Percentiles rank a stretch among this genome's conserved stretches.
Conservation (phyloP, 768 basidiomycete genomes). For the Calocera viscosa region DNA sequence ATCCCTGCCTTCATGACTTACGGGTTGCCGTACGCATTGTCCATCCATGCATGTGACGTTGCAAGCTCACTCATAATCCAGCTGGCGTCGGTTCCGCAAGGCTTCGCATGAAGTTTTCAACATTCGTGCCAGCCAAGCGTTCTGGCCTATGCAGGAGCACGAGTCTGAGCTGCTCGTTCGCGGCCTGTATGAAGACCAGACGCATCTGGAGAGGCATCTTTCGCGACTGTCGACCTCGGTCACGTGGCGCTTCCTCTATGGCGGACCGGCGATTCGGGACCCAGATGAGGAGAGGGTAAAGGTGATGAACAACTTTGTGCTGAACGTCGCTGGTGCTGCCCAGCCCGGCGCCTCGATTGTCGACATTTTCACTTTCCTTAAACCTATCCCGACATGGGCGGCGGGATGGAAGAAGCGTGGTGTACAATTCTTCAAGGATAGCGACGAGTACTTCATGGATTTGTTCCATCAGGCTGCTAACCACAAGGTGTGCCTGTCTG, state of each 20-base stretch:
- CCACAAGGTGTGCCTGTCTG: background rate
- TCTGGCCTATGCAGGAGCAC: slow-evolving; percentile 8
- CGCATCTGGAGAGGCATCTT: slow-evolving; percentile 6
- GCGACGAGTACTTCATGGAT: slow-evolving; percentile 2
- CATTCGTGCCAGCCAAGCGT: slow-evolving; percentile 2
- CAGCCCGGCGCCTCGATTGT: slow-evolving; percentile 1
- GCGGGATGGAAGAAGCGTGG: background rate
- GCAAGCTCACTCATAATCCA: background rate
- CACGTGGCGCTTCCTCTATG: slow-evolving; percentile 4
- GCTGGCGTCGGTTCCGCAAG: background rate
- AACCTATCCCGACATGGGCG: background rate
- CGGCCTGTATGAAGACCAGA: background rate
- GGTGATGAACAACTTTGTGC: slow-evolving; percentile 2
- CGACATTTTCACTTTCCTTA: slow-evolving; percentile 2
- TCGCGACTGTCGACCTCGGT: background rate
- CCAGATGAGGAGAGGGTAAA: slow-evolving; percentile 1
- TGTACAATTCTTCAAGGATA: background rate
- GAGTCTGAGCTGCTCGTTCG: background rate
- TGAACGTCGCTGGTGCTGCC: background rate
- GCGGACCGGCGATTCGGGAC: background rate
- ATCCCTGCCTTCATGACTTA: slow-evolving; percentile 7
- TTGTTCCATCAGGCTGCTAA: slow-evolving; percentile 5
- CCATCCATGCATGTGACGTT: background rate
- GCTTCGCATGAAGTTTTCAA: slow-evolving; percentile 1
- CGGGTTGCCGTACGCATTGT: background rate